Conservation (phyloP, 2,329 filamentous ascomycete genomes). For the Fusarium abutilonis region DNA sequence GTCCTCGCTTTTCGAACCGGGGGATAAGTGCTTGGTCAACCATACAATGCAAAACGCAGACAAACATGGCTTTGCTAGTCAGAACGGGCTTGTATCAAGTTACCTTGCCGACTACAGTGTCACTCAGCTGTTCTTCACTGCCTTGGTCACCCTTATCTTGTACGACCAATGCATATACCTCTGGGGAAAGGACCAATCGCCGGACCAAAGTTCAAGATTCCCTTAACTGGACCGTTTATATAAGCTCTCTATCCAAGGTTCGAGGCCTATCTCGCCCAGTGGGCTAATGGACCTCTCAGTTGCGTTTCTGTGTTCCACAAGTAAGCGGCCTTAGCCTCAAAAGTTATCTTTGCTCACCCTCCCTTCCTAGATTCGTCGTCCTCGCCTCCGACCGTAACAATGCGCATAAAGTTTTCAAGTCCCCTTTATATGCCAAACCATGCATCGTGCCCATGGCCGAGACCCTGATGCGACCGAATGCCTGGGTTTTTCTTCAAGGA, state of each 20-base stretch:
- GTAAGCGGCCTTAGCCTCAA: conserved; percentile 53
- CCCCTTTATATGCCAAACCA: conserved; percentile 76
- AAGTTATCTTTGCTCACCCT: accelerated
- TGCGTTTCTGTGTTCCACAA: conserved; percentile 89
- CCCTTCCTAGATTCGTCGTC: conserved; percentile 73
- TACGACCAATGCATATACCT: conserved; percentile 66
- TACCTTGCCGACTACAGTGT: conserved; percentile 19
- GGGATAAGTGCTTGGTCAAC: background rate
- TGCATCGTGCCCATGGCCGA: conserved; percentile 82
- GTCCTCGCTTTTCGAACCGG: conserved; percentile 3
- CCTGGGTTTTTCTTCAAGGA: conserved; percentile 84
- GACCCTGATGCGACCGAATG: conserved; percentile 70
- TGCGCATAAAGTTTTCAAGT: conserved; percentile 85
- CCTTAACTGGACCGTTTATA: conserved; percentile 79
- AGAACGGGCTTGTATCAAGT: conserved; percentile 14
- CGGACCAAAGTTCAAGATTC: conserved; percentile 71
- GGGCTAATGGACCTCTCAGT: conserved; percentile 80
- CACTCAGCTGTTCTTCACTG: conserved; percentile 41
- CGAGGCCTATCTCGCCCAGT: conserved; percentile 77
- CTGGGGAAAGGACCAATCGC: conserved; percentile 69
- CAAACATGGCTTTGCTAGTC: background rate
- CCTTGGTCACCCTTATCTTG: conserved; percentile 47
- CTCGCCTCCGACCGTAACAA: conserved; percentile 81
- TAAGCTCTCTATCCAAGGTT: conserved; percentile 80
- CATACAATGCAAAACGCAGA: conserved; percentile 9